Conservation (phyloP, 2,329 filamentous ascomycete species). For the Fusarium protoensiforme region DNA sequence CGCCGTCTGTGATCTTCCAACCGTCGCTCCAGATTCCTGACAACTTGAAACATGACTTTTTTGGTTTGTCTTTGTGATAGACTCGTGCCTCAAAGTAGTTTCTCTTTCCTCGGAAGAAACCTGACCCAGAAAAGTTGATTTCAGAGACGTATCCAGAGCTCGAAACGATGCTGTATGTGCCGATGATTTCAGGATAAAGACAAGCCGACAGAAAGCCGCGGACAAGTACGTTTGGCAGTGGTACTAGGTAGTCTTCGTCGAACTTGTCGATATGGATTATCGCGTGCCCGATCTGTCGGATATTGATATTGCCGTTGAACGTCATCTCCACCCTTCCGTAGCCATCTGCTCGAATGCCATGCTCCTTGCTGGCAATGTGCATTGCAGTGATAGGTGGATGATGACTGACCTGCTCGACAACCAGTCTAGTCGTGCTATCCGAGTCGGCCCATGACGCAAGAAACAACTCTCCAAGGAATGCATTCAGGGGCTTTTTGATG, state of each 20-base stretch:
- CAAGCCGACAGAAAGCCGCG: constrained; percentile 59
- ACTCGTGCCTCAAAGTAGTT: constrained; percentile 59
- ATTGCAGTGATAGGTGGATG: constrained; percentile 66
- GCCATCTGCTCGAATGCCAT: constrained; percentile 60
- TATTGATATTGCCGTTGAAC: constrained; percentile 60
- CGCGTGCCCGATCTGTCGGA: constrained; percentile 62
- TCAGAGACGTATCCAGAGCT: constrained; percentile 59
- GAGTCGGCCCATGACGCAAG: constrained; percentile 53
- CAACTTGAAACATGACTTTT: constrained; percentile 21
- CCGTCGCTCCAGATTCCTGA: constrained; percentile 36
- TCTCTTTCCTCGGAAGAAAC: constrained; percentile 49
- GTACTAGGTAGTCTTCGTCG: constrained; percentile 61
- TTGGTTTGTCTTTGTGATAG: constrained; percentile 50
- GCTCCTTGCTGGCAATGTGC: constrained; percentile 56
- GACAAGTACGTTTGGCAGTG: constrained; percentile 60
- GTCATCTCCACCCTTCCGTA: constrained; percentile 65
- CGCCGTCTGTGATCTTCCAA: constrained; percentile 42
- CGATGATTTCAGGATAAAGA: constrained; percentile 60
- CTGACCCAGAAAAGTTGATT: constrained; percentile 59
- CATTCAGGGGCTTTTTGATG: constrained; percentile 65
- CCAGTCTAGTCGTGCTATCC: constrained; percentile 45
- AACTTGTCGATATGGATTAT: constrained; percentile 60
- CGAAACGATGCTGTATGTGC: constrained; percentile 57
- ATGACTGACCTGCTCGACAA: constrained; percentile 62
- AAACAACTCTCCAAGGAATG: constrained; percentile 64